Evolutionary conservation across 1,284 basidiomycete species (phyloP), one percentile per base, ranked within the genome.

Genomic region (Exobasidium rhododendri): DNA sequence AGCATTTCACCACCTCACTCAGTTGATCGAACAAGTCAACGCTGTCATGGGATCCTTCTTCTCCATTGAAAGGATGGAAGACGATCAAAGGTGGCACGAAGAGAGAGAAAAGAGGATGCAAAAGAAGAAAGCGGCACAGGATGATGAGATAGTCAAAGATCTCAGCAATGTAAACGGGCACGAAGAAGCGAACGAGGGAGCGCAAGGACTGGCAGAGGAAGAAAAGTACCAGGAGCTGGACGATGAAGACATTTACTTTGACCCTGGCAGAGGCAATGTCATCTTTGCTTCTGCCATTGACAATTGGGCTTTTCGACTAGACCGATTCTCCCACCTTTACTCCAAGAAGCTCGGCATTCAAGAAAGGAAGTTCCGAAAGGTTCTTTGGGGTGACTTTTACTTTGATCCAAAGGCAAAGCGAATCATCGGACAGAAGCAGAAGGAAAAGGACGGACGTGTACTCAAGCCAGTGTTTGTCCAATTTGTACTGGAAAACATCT

Each of bases 401-500:
- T 84, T 98, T 61, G 96, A 98, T 79, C 91, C 94, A 0, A 98
- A 97, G 83, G 89, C 90, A 55, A 98, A 97, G 82, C 86, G 88
- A 65, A 90, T 97, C 24, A 88, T 98, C 74, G 90, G 89, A 68
- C 85, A 92, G 78, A 96, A 94, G 81, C 90, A 93, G 80, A 85
- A 94, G 61, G 82, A 82, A 35, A 87, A 86, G 65, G 79, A 79
- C 45, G 81, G 79, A 63, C 86, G 92, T 26, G 84, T 85, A 31
- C 82, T 99, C 74, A 98, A 97, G 82, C 92, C 94, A n/a, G 84
- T 98, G 55, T 98, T 98, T 77, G 96, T 97, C 3, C 94, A 97
- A 81, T 97, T 98, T 73, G 89, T 98, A 3, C 82, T 99, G 69
- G 96, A 98, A 64, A 98, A 97, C 80, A 86, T 99, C 30, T 98